These are phyloP conservation scores for Mycena chlorophos DNA, from an alignment of 768 basidiomycete genomes.

Conservation along the genomic window DNA sequence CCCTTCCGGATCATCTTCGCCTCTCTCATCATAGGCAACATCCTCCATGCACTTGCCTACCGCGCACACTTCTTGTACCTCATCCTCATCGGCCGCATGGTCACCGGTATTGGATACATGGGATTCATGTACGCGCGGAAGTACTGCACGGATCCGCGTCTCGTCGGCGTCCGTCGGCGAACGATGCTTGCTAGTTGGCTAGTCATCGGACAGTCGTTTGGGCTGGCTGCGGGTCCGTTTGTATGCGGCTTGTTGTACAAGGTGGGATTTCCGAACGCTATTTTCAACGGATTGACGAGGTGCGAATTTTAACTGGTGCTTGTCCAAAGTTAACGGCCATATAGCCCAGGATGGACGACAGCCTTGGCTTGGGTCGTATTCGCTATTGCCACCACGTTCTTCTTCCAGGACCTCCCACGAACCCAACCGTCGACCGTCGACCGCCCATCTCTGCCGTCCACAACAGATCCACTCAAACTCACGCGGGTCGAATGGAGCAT, in stretches of 20 bases:
- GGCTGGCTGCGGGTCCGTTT: constrained; percentile 52
- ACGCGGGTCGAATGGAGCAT: constrained; percentile 49
- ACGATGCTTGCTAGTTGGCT: constrained; percentile 51
- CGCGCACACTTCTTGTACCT: constrained; percentile 34
- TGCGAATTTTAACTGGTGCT: not conserved
- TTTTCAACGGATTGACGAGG: constrained; percentile 52
- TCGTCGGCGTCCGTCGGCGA: constrained; percentile 42
- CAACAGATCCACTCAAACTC: not conserved
- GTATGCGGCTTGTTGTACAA: constrained; percentile 51
- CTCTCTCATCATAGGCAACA: not conserved
- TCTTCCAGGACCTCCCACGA: constrained; percentile 29
- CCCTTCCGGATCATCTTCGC: not conserved
- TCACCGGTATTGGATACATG: constrained; percentile 40
- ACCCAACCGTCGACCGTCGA: not conserved
- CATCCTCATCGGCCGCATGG: constrained; percentile 46
- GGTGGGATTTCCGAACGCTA: constrained; percentile 41
- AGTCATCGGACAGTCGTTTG: constrained; percentile 47
- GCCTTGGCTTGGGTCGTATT: constrained; percentile 41
- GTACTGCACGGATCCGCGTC: constrained; percentile 48
- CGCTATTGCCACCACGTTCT: constrained; percentile 32
- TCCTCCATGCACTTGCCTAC: constrained; percentile 2
- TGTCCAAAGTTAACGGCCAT: not conserved
- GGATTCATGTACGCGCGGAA: constrained; percentile 48
- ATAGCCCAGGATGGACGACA: constrained; percentile 52
- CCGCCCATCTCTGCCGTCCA: not conserved